Conservation (phyloP, 108 stramenopile genomes). For the Stephanodiscus minutulus region DNA sequence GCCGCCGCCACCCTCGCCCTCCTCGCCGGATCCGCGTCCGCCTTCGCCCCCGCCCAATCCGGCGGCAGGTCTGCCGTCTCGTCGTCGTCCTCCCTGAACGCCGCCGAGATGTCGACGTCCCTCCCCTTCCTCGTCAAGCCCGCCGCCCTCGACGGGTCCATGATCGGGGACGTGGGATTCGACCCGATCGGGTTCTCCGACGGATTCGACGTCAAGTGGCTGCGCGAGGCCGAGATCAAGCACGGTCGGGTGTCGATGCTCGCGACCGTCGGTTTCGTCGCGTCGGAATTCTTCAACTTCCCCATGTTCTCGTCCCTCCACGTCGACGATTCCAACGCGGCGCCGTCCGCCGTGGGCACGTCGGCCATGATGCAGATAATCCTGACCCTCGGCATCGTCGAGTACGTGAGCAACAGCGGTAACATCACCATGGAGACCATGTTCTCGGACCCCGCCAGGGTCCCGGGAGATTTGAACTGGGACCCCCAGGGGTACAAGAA, state of each 20-base stretch:
- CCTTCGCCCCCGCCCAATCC: constrained; percentile 3
- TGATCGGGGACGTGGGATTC: constrained; percentile 85
- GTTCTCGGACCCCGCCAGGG: constrained; percentile 73
- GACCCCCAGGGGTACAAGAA: constrained; percentile 76
- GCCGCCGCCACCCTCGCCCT: no score
- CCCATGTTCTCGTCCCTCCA: constrained; percentile 71
- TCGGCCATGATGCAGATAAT: constrained; percentile 92
- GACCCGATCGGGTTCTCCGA: constrained; percentile 93
- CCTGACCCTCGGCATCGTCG: constrained; percentile 70
- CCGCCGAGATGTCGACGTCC: constrained; percentile 86
- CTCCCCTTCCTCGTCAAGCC: constrained; percentile 81
- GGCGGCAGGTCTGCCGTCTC: no score
- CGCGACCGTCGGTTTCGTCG: constrained; percentile 81
- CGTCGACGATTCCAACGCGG: constrained; percentile 86
- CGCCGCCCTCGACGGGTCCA: constrained; percentile 67
- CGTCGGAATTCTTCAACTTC: constrained; percentile 77
- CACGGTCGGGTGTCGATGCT: constrained; percentile 96
- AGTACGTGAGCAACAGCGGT: constrained; percentile 89
- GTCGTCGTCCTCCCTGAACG: constrained; percentile 62
- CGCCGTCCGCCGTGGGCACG: constrained; percentile 69
- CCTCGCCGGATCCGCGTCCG: no score
- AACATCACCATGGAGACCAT: constrained; percentile 90
- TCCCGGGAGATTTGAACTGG: constrained; percentile 84
- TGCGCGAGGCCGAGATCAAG: constrained; percentile 97
- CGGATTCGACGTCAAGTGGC: constrained; percentile 94